Evolutionary conservation across 352 stramenopile species (phyloP), one percentile per base, ranked within the genome.

Genomic region (Phytophthora pluvialis): DNA sequence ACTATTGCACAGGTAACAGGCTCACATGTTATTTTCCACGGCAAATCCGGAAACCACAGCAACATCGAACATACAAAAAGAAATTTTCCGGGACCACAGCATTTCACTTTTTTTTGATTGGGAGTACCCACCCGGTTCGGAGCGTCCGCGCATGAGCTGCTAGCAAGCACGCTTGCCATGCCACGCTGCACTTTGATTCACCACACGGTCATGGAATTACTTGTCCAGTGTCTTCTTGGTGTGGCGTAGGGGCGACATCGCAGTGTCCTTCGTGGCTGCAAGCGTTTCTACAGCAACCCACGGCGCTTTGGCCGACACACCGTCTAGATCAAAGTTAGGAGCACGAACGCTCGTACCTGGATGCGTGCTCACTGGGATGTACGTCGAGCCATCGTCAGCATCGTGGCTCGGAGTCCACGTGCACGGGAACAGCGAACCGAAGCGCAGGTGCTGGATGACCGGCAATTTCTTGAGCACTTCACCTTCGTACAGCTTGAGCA

Each of bases 391-490:
- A 16, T 89, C 80, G 5, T 76, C 60, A 2, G 62, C 62, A 29
- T 70, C 60, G 43, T 93, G 82, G 31, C 73, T 91, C 12, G 86
- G 83, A 32, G 64, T 80, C 88, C 84, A 94, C 52, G 84, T 91
- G 71, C 84, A 94, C 31, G 83, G 86, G 18, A 99, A 95, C 18
- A 98, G 74, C 40, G 89, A 91, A 35, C 97, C 97, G 74, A 99
- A 99, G 32, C 98, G 81, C 62, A 99, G 89, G 72, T 99, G 97
- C 81, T 99, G 97, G 47, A 99, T 98, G 15, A 99, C 97, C 15
- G 96, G 95, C 44, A 98, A 80, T 70, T 99, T 99, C 65, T 97
- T 96, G 32, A 99, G 79, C 44, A 99, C 98, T 82, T 99, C 98
- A 50, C 96, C 96, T 53, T 95, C 87, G 68, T 96, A 98, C 46